Evolutionary conservation across 140 eudicot genomes (phyloP).

Genomic region (Stevia rebaudiana): DNA sequence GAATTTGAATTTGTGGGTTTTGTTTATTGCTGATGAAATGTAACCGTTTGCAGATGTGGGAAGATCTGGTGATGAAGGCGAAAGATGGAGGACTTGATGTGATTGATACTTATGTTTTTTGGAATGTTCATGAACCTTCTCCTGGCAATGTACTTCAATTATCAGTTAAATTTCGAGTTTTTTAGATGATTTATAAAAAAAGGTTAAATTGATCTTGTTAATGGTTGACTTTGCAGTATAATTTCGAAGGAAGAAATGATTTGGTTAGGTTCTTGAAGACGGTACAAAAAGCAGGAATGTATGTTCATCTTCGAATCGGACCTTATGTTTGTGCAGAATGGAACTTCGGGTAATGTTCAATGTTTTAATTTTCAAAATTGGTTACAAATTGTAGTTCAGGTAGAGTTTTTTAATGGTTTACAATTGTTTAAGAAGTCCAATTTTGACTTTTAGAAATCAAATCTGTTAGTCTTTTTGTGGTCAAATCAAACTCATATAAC

Average conservation of each 20-base stretch:
- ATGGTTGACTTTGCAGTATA: conserved; percentile 45
- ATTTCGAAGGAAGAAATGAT: conserved; percentile 80
- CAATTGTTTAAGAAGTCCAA: not conserved
- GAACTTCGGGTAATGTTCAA: conserved; percentile 69
- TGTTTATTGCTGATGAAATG: not conserved
- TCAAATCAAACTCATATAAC: not conserved
- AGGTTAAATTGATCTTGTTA: conserved; percentile 4
- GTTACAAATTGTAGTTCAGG: conserved; percentile 7
- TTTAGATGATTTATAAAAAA: not conserved
- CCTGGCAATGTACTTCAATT: conserved; percentile 59
- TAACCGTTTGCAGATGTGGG: conserved; percentile 60
- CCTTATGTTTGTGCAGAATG: conserved; percentile 97
- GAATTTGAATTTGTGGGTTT: not conserved
- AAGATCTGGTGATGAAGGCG: conserved; percentile 64
- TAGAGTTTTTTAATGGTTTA: not conserved
- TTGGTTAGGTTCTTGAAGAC: conserved; percentile 76
- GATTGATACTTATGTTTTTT: conserved; percentile 73
- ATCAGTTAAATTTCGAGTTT: not conserved
- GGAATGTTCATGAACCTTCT: conserved; percentile 88
- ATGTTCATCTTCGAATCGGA: conserved; percentile 80
- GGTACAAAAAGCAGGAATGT: conserved; percentile 80
- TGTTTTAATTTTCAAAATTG: not conserved
- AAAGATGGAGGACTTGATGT: conserved; percentile 81
- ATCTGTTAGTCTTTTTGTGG: not conserved
- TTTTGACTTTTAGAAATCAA: conserved; percentile 21